Evolutionary conservation across 345 rosid genomes (phyloP).

Genomic region (Gossypium mustelinum): DNA sequence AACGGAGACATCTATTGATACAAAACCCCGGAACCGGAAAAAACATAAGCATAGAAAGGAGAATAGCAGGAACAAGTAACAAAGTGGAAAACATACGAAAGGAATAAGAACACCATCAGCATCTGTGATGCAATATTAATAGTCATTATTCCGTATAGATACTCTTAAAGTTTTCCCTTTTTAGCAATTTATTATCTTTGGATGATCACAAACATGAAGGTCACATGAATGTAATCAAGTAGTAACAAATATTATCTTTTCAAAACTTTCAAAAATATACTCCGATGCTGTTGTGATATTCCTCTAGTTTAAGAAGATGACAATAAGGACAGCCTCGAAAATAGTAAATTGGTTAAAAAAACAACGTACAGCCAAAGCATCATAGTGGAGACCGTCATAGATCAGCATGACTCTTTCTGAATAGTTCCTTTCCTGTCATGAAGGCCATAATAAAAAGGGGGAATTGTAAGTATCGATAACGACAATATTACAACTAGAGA

Average conservation of each 20-base stretch:
- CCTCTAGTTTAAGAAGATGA: not conserved
- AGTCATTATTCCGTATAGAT: not conserved
- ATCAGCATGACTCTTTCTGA: constrained; percentile 82
- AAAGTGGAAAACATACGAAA: not conserved
- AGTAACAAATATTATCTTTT: not conserved
- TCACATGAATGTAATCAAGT: not conserved
- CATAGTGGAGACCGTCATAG: constrained; percentile 95
- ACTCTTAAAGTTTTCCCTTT: not conserved
- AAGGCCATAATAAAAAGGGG: not conserved
- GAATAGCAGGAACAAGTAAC: not conserved
- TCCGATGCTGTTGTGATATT: not conserved
- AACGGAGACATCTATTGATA: constrained; percentile 63
- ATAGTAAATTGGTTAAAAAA: constrained; percentile 10
- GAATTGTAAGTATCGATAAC: not conserved
- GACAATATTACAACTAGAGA: not conserved
- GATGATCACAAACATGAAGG: not conserved
- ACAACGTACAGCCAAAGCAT: constrained; percentile 78
- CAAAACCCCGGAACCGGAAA: not conserved
- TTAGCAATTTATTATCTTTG: not conserved
- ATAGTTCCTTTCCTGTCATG: constrained; percentile 58
- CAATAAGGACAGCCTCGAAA: not conserved
- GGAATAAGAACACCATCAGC: not conserved
- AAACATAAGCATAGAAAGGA: not conserved
- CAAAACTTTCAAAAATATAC: not conserved
- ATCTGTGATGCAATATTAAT: not conserved